phyloP scores from a whole-genome alignment of 2,329 filamentous ascomycete species.

The Stemphylium lycopersici region DNA sequence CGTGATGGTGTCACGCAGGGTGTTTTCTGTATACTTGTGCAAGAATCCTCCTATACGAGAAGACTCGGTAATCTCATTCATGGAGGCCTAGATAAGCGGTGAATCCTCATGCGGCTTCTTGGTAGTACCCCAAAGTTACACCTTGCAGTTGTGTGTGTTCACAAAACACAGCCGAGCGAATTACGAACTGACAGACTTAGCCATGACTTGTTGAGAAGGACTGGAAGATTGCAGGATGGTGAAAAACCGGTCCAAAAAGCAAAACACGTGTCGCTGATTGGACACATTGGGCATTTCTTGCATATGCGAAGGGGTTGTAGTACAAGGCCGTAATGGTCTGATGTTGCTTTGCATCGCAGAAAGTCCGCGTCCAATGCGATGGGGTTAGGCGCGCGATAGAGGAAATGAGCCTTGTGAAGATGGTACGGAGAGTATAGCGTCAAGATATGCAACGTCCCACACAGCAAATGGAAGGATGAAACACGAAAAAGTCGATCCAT shows the following conservation, averaged over 20 bases:
- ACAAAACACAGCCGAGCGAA: slow-evolving; percentile 4
- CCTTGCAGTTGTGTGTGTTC: background rate
- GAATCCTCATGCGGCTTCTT: background rate
- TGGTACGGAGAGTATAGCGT: background rate
- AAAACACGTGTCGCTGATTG: slow-evolving; percentile 13
- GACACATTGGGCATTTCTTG: slow-evolving; percentile 6
- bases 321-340: slow-evolving; percentile 12
- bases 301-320: slow-evolving; percentile 16
- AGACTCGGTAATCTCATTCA: slow-evolving; percentile 3
- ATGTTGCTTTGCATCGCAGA: slow-evolving; percentile 13
- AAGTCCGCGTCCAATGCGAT: background rate
- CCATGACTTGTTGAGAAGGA: slow-evolving; percentile 1
- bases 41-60: background rate
- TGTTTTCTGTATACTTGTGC: slow-evolving; percentile 1
- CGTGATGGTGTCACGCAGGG: slow-evolving; percentile 2
- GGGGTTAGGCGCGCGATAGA: slow-evolving; percentile 1
- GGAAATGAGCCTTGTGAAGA: background rate
- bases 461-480: background rate
- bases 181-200: background rate
- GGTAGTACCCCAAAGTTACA: background rate
- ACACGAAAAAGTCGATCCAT: background rate
- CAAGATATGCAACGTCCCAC: background rate
- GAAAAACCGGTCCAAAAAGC: slow-evolving; percentile 15
- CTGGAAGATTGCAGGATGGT: slow-evolving; percentile 11
- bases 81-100: slow-evolving; percentile 4